Conservation (phyloP, 345 rosid genomes). For the Citrus inodora region DNA sequence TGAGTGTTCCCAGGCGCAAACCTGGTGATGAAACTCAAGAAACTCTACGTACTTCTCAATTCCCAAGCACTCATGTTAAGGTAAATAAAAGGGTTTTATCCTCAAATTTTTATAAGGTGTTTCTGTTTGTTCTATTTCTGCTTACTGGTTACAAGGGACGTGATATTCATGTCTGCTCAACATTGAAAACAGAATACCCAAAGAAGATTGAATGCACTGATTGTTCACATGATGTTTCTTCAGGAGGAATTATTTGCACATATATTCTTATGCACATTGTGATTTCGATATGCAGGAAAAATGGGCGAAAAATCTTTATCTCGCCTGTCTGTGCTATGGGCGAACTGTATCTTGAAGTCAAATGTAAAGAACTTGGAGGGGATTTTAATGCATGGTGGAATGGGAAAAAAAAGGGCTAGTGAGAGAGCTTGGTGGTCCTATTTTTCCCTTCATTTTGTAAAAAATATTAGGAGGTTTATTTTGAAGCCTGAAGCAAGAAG, state of each 20-base stretch:
- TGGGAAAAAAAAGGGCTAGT: not conserved
- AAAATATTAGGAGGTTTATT: slow-evolving; percentile 1
- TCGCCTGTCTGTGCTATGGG: slow-evolving; percentile 73
- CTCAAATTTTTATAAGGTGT: not conserved
- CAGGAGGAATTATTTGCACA: too few species aligned
- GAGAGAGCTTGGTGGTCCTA: not conserved
- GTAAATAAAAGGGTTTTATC: slow-evolving; percentile 21
- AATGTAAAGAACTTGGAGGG: slow-evolving; percentile 1
- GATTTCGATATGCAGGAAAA: slow-evolving; percentile 49
- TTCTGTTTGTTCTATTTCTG: not conserved
- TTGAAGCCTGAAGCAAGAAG: not conserved
- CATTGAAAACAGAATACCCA: not conserved
- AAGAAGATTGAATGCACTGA: not conserved
- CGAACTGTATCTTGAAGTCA: slow-evolving; percentile 62
- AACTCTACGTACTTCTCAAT: slow-evolving; percentile 88
- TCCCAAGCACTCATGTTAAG: slow-evolving; percentile 97
- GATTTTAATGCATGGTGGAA: not conserved
- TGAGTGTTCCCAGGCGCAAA: slow-evolving; percentile 82
- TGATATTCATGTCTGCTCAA: not conserved
- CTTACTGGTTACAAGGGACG: not conserved
- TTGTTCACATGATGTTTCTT: too few species aligned
- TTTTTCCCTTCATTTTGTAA: not conserved
- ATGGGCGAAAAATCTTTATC: slow-evolving; percentile 84
- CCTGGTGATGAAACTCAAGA: slow-evolving; percentile 93
- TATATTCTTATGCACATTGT: not conserved